These are phyloP conservation scores for Hymenoscyphus fructigenus DNA, from an alignment of 2,329 filamentous ascomycete species.

Conservation along the genomic window DNA sequence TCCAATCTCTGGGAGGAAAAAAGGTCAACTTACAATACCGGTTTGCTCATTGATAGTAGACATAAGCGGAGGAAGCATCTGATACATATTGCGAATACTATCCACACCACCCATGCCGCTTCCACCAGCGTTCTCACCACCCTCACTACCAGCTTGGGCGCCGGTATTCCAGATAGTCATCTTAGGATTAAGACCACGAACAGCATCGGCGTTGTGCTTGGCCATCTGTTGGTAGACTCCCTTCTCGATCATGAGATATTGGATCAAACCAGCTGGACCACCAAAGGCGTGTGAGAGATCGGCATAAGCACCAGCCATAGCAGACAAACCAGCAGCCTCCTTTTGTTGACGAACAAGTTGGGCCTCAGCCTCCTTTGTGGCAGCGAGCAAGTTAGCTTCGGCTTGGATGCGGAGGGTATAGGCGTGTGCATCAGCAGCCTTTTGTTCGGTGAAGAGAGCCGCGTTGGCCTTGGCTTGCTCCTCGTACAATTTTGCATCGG, in stretches of 20 bases:
- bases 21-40: slow-evolving; percentile 53
- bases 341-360: slow-evolving; percentile 60
- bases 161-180: slow-evolving; percentile 90
- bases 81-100: slow-evolving; percentile 78
- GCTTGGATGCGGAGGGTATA: slow-evolving; percentile 45
- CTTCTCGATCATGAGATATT: slow-evolving; percentile 86
- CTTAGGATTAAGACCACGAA: slow-evolving; percentile 80
- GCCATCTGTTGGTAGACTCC: slow-evolving; percentile 76
- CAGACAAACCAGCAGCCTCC: slow-evolving; percentile 73
- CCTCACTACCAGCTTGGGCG: slow-evolving; percentile 40
- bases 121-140: slow-evolving; percentile 39
- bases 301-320: slow-evolving; percentile 79
- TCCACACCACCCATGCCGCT: slow-evolving; percentile 54
- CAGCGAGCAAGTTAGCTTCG: slow-evolving; percentile 42
- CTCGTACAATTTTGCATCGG: slow-evolving; percentile 65
- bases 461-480: slow-evolving; percentile 48
- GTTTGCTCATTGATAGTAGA: slow-evolving; percentile 88
- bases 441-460: slow-evolving; percentile 46
- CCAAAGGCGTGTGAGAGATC: slow-evolving; percentile 72
- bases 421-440: slow-evolving; percentile 52
- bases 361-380: slow-evolving; percentile 55
- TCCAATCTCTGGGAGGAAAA: not conserved
- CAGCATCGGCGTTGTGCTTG: slow-evolving; percentile 72
- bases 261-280: slow-evolving; percentile 73
- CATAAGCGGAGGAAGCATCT: slow-evolving; percentile 79